Base-by-base conservation (phyloP, 805 yeast genomes). In the Teunomyces lycoperdinae region DNA sequence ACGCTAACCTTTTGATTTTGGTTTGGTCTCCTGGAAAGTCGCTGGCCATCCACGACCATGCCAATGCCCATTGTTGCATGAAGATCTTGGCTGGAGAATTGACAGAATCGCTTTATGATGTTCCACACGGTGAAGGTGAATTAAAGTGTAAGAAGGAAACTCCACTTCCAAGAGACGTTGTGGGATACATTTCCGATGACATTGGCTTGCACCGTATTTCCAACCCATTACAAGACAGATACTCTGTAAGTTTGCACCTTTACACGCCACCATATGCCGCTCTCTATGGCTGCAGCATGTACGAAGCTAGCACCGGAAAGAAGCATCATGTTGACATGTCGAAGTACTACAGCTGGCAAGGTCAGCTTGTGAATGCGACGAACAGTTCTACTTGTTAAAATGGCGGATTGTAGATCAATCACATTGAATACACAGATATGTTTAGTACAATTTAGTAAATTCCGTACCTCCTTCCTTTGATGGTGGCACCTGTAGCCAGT, bases 401-500 rank as follows among this genome's bases (percentile, higher is more conserved):
- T 6, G 33, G 39, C 1, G 35, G 31, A 26, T 31, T 44, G 43
- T 32, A 35, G 43, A 32, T 29, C 47, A 44, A 24, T 31, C 31
- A 30, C 24, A 7, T 28, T 35, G 36, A 24, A 20, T 16, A 43
- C 24, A 20, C 24, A 20, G 24, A 20, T 6, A 14, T 20, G 9
- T 11, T 13, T 49, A 52, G 46, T 59, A 75, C 30, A 84, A 61
- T 58, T 74, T 79, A 10, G 82, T 76, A 51, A 86, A 85, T 11
- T 83, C 67, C 0, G 74, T 62, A 1, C 89, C 86, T 0, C 92
- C 91, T 9, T 66, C 67, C 6, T 56, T 51, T 4, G 77, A 58
- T 0, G 84, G 78, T 2, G 94, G 94, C 4, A 86, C 81, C 58
- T 87, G 95, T 31, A 87, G 72, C 94, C 95, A 87, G 60, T 87